Evolutionary conservation across 306 rosid species (phyloP).

Genomic region (Comarum palustre): DNA sequence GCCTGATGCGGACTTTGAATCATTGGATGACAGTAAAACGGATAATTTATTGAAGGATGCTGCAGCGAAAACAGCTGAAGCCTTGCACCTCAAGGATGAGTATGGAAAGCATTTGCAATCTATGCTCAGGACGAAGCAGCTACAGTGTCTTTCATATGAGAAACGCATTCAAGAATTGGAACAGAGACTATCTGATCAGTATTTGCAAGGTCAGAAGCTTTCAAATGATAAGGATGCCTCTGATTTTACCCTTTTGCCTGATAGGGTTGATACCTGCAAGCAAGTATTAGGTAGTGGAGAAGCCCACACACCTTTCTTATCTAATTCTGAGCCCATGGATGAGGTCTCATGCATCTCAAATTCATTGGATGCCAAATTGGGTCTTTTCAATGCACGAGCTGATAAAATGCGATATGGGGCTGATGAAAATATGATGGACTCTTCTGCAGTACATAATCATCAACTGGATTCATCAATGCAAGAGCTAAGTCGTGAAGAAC

Average conservation of each 20-base stretch:
- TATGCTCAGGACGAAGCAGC: conserved; percentile 74
- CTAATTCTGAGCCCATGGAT: conserved; percentile 80
- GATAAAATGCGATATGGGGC: conserved; percentile 62
- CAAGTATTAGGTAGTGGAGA: conserved; percentile 46
- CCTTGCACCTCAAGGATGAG: conserved; percentile 87
- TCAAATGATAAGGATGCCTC: conserved; percentile 44
- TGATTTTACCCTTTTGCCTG: conserved; percentile 47
- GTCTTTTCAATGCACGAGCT: conserved; percentile 49
- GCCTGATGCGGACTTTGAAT: conserved; percentile 60
- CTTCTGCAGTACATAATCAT: conserved; percentile 62
- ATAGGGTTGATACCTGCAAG: conserved; percentile 48
- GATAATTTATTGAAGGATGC: conserved; percentile 67
- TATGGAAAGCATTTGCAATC: conserved; percentile 67
- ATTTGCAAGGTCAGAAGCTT: conserved; percentile 57
- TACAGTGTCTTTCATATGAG: conserved; percentile 79
- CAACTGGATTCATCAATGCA: conserved; percentile 84
- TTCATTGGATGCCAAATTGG: conserved; percentile 73
- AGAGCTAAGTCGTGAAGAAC: conserved; percentile 75
- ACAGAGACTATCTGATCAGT: conserved; percentile 75
- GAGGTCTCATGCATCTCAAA: conserved; percentile 90
- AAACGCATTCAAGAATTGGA: conserved; percentile 94
- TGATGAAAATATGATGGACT: conserved; percentile 96
- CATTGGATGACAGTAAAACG: conserved; percentile 63
- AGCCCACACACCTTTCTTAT: conserved; percentile 48
- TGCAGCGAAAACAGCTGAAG: conserved; percentile 78